phyloP scores from a whole-genome alignment of 768 basidiomycete species.

The Lepiota brunneoincarnata region DNA sequence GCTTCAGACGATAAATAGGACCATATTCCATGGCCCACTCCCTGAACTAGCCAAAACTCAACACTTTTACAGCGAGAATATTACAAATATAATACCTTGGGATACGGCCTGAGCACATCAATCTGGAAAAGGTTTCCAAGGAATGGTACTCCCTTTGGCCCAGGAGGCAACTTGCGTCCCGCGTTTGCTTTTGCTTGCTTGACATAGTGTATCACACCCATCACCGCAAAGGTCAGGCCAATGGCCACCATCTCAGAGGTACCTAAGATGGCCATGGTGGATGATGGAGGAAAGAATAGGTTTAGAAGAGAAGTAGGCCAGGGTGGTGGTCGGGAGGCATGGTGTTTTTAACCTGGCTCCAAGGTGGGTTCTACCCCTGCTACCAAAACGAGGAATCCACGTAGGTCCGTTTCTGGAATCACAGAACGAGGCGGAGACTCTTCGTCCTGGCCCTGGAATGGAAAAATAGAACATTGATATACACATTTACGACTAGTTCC shows the following conservation, averaged over 20 bases:
- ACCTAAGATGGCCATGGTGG: not conserved
- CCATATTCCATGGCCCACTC: slow-evolving; percentile 28
- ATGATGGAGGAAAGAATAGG: not conserved
- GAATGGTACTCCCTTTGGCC: slow-evolving; percentile 27
- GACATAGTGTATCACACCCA: slow-evolving; percentile 2
- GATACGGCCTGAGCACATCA: slow-evolving; percentile 22
- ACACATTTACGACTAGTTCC: not conserved
- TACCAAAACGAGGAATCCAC: not conserved
- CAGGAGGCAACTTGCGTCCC: slow-evolving; percentile 23
- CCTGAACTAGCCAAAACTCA: slow-evolving; percentile 17
- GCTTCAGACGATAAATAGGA: slow-evolving; percentile 23
- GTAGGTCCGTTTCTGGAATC: not conserved
- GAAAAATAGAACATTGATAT: not conserved
- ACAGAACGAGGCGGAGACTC: not conserved
- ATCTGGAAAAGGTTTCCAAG: slow-evolving; percentile 32
- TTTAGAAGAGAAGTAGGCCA: not conserved
- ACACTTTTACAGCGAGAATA: not conserved
- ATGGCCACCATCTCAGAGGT: slow-evolving; percentile 5
- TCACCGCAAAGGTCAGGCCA: not conserved
- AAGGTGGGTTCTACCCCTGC: not conserved
- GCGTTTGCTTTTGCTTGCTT: slow-evolving; percentile 3
- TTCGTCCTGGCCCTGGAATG: not conserved
- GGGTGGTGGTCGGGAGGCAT: not conserved
- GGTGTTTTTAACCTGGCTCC: slow-evolving; percentile 9
- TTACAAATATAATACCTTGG: slow-evolving; percentile 16